Conservation (phyloP, 2,329 filamentous ascomycete genomes). For the Botrytis byssoidea region DNA sequence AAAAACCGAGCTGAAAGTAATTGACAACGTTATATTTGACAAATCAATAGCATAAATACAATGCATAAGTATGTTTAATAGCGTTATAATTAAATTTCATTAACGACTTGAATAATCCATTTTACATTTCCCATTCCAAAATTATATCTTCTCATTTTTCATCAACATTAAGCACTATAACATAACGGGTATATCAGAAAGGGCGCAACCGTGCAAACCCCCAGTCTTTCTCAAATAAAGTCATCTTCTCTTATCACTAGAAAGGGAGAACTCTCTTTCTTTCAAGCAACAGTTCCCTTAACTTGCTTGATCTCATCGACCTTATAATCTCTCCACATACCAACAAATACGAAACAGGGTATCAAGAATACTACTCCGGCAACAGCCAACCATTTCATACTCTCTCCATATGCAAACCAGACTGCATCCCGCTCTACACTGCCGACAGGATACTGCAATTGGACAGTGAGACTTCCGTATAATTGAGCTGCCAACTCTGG, state of each 20-base stretch:
- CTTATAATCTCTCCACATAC: slow-evolving; percentile 49
- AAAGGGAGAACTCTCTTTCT: not conserved
- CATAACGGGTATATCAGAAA: not conserved
- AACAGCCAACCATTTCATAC: slow-evolving; percentile 48
- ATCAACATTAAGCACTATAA: not conserved
- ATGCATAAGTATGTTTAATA: not conserved
- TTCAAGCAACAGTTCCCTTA: slow-evolving; percentile 32
- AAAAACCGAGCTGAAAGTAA: not conserved
- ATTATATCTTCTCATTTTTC: not conserved
- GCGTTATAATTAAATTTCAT: not conserved
- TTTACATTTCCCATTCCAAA: not conserved
- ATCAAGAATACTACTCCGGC: slow-evolving; percentile 42
- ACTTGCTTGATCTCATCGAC: slow-evolving; percentile 42
- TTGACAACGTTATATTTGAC: not conserved
- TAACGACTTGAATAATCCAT: not conserved
- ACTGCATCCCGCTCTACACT: slow-evolving; percentile 55
- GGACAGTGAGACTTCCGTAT: slow-evolving; percentile 52
- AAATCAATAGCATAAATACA: not conserved
- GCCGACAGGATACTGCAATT: slow-evolving; percentile 53
- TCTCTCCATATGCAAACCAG: slow-evolving; percentile 57
- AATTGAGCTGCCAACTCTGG: slow-evolving; percentile 38
- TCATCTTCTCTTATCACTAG: not conserved
- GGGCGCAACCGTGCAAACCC: not conserved
- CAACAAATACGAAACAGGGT: slow-evolving; percentile 44
- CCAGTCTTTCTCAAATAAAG: not conserved